These are phyloP conservation scores for Aspergillus tamarii DNA, from an alignment of 2,329 filamentous ascomycete species.

Conservation along the genomic window DNA sequence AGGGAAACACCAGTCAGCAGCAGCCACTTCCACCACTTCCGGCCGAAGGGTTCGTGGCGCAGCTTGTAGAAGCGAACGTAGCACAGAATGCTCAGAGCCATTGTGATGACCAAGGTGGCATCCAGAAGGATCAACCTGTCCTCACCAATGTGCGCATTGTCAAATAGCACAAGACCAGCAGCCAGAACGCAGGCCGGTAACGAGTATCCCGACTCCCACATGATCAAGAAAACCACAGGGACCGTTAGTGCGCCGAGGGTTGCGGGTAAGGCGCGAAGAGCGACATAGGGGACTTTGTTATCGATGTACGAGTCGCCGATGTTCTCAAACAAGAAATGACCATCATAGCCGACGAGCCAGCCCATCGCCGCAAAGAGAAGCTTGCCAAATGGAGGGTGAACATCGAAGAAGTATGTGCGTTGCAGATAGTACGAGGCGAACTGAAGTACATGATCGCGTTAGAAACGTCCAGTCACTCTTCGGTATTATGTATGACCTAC, in stretches of 20 bases:
- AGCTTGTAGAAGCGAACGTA: slow-evolving; percentile 99
- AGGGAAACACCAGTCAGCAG: slow-evolving; percentile 90
- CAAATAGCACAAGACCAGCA: slow-evolving; percentile 83
- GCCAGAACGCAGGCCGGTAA: slow-evolving; percentile 89
- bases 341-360: slow-evolving; percentile 97
- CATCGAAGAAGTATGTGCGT: slow-evolving; percentile 99
- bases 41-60: slow-evolving; percentile 81
- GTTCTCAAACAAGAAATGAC: slow-evolving; percentile 97
- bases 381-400: slow-evolving; percentile 97
- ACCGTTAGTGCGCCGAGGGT: slow-evolving; percentile 90
- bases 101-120: slow-evolving; percentile 89
- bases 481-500: slow-evolving; percentile 54
- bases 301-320: slow-evolving; percentile 97
- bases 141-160: slow-evolving; percentile 97
- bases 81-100: slow-evolving; percentile 90
- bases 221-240: slow-evolving; percentile 91
- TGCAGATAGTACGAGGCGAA: slow-evolving; percentile 78
- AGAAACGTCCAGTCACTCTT: slow-evolving; percentile 16
- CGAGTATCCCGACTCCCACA: slow-evolving; percentile 99
- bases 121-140: slow-evolving; percentile 93
- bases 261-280: slow-evolving; percentile 90
- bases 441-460: slow-evolving; percentile 32
- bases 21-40: slow-evolving; percentile 99
- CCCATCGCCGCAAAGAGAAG: slow-evolving; percentile 95
- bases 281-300: slow-evolving; percentile 96